These are phyloP conservation scores for Henningerozyma blattae DNA, from an alignment of 805 yeast genomes.

Conservation along the genomic window DNA sequence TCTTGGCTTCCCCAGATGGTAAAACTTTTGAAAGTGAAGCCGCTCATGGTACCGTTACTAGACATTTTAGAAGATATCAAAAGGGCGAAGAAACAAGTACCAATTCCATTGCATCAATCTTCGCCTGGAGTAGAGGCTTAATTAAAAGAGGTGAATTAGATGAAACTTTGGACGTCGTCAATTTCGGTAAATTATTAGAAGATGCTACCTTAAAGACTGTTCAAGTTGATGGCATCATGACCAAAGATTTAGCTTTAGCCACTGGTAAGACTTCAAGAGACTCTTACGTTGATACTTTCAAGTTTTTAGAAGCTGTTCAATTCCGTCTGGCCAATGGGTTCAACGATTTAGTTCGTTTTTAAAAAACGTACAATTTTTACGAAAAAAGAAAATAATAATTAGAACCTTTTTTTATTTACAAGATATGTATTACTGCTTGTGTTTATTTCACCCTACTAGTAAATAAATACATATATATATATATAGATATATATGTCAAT, in stretches of 20 bases:
- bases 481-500: too few species aligned
- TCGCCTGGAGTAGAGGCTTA: conserved; percentile 80
- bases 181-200: conserved; percentile 56
- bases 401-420: too few species aligned
- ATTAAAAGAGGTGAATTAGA: conserved; percentile 74
- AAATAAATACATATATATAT: too few species aligned
- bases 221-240: conserved; percentile 64
- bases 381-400: too few species aligned
- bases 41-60: conserved; percentile 80
- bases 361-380: too few species aligned
- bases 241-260: conserved; percentile 71
- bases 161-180: conserved; percentile 54
- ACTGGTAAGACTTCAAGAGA: conserved; percentile 49
- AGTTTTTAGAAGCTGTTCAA: conserved; percentile 69
- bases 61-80: conserved; percentile 76
- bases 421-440: too few species aligned
- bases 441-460: too few species aligned
- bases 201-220: conserved; percentile 62
- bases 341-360: too few species aligned
- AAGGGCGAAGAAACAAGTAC: conserved; percentile 76
- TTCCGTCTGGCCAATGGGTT: conserved; percentile 35
- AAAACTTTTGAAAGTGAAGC: conserved; percentile 80
- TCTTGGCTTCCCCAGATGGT: conserved; percentile 73
- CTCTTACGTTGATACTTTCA: conserved; percentile 60
- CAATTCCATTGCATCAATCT: conserved; percentile 74